A percentile compares a stretch with the other conserved stretches of the same genome.
Conservation (phyloP, 2,329 filamentous ascomycete genomes). For the Sphaceloma murrayae region DNA sequence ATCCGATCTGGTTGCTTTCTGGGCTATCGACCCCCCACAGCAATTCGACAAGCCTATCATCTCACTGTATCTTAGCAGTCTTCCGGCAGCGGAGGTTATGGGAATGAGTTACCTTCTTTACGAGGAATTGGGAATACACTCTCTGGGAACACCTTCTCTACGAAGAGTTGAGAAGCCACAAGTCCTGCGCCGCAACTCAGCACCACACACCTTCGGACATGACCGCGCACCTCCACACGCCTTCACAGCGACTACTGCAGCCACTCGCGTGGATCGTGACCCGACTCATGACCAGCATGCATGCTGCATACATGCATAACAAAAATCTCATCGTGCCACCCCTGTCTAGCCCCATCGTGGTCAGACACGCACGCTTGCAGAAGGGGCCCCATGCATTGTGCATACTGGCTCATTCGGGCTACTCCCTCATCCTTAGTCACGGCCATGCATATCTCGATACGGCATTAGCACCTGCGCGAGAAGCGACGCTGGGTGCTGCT, state of each 20-base stretch:
- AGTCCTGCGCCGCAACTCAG: slow-evolving; percentile 3
- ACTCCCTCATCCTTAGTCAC: not conserved
- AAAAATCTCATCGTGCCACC: slow-evolving; percentile 9
- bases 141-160: too few relatives aligned
- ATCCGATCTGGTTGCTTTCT: not conserved
- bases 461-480: slow-evolving; percentile 1
- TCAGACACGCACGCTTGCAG: slow-evolving; percentile 8
- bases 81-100: too few relatives aligned
- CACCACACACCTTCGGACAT: slow-evolving; percentile 1
- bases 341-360: slow-evolving; percentile 13
- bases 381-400: not conserved
- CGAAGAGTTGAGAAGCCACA: slow-evolving; percentile 3
- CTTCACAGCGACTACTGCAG: slow-evolving; percentile 8
- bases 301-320: slow-evolving; percentile 14
- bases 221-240: slow-evolving; percentile 4
- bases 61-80: too few relatives aligned
- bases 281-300: slow-evolving; percentile 6
- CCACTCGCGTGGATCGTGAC: not conserved
- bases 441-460: slow-evolving; percentile 5
- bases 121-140: too few relatives aligned
- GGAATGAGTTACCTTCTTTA: too few relatives aligned
- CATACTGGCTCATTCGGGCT: slow-evolving; percentile 1
- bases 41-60: not conserved
- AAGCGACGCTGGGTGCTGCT: too few relatives aligned
- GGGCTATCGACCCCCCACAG: slow-evolving; percentile 2